Evolutionary conservation across 2,329 filamentous ascomycete species (phyloP).

Genomic region (Neopestalotiopsis clavispora): DNA sequence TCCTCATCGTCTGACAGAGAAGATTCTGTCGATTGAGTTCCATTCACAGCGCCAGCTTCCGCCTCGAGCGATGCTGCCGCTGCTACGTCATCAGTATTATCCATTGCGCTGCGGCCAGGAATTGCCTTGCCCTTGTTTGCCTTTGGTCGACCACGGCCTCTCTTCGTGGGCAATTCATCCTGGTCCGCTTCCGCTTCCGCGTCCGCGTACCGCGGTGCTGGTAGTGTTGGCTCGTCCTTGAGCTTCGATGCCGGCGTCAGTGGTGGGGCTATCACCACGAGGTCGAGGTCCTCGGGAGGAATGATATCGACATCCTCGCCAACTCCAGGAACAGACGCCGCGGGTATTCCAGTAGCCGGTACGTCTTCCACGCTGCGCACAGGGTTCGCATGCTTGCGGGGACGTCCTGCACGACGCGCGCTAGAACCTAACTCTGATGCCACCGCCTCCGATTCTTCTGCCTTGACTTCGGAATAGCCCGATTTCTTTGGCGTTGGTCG

Average conservation of each 20-base stretch:
- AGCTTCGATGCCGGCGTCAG: slow-evolving; percentile 19
- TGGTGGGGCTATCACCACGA: slow-evolving; percentile 22
- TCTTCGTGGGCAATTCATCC: slow-evolving; percentile 10
- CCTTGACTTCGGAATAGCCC: slow-evolving; percentile 33
- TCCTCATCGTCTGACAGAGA: neutral
- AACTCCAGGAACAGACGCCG: neutral
- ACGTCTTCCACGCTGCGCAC: slow-evolving; percentile 5
- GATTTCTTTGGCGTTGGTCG: slow-evolving; percentile 37
- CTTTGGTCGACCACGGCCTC: slow-evolving; percentile 18
- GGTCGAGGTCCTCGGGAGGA: neutral
- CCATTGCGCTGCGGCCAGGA: neutral
- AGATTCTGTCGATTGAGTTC: neutral
- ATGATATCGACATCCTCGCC: slow-evolving; percentile 1
- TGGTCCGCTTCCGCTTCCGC: neutral
- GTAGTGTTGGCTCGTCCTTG: slow-evolving; percentile 6
- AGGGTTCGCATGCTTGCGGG: neutral
- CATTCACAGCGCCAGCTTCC: neutral
- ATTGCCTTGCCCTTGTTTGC: slow-evolving; percentile 9
- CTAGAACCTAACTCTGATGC: slow-evolving; percentile 26
- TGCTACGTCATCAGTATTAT: neutral
- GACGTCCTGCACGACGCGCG: neutral
- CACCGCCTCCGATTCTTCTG: slow-evolving; percentile 36
- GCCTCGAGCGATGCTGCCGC: neutral
- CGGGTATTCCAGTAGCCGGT: slow-evolving; percentile 18
- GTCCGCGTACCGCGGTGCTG: slow-evolving; percentile 2